Conservation (phyloP, 352 stramenopile species). For the Phytopythium mirpurense region DNA sequence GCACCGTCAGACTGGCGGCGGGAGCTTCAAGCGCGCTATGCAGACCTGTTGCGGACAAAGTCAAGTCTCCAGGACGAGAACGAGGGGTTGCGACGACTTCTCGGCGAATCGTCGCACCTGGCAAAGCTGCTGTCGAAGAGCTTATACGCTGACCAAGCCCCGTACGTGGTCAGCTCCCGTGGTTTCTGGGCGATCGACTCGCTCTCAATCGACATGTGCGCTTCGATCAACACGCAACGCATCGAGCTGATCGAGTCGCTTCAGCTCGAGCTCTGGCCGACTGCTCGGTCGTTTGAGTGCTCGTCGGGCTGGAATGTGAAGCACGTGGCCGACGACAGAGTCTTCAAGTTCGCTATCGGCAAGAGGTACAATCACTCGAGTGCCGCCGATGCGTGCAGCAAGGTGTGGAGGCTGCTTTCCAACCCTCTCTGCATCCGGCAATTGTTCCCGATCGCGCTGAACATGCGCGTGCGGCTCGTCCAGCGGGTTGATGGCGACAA, state of each 20-base stretch:
- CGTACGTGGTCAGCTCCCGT: slow-evolving; percentile 10
- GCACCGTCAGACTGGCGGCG: neutral
- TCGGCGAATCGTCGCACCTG: slow-evolving; percentile 8
- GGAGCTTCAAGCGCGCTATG: neutral
- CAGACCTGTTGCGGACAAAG: neutral
- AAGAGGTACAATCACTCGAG: slow-evolving; percentile 17
- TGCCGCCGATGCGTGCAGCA: slow-evolving; percentile 13
- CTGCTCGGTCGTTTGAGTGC: slow-evolving; percentile 9
- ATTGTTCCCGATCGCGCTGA: slow-evolving; percentile 15
- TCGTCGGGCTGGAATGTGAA: slow-evolving; percentile 23
- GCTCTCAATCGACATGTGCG: slow-evolving; percentile 15
- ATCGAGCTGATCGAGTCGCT: slow-evolving; percentile 8
- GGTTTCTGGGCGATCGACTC: slow-evolving; percentile 24
- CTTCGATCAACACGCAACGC: slow-evolving; percentile 11
- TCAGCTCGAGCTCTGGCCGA: slow-evolving; percentile 7
- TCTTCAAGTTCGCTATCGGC: slow-evolving; percentile 20
- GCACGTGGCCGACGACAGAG: slow-evolving; percentile 6
- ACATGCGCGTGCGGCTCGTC: slow-evolving; percentile 19
- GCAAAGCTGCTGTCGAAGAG: slow-evolving; percentile 15
- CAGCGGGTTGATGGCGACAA: slow-evolving; percentile 26
- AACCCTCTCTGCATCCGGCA: slow-evolving; percentile 18
- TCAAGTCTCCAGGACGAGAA: slow-evolving; percentile 18
- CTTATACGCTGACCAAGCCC: slow-evolving; percentile 19
- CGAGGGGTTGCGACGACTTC: slow-evolving; percentile 19
- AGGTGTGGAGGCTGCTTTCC: slow-evolving; percentile 21